Evolutionary conservation across 2,329 filamentous ascomycete species (phyloP), one percentile per base, ranked within the genome.

Genomic region (Neofusicoccum laricinum): DNA sequence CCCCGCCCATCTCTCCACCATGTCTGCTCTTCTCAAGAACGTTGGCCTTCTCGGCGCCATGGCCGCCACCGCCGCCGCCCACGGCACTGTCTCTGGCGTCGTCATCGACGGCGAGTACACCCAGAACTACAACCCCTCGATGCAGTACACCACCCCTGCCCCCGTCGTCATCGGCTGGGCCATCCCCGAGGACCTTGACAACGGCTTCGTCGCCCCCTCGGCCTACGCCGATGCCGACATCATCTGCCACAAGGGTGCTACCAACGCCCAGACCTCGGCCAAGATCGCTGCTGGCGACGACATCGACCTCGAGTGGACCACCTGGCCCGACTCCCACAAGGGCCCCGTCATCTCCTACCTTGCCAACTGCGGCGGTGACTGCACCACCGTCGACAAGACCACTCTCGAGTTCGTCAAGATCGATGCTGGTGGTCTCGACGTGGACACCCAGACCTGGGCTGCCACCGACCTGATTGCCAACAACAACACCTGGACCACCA

Each of bases 291-390:
- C 88, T 14, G 89, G 88, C 66, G 79, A 80, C 67, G 80, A 79
- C 8, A 73, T 90, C 68, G 78, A 84, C 65, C 76, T 90, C 55
- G 81, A 85, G 69, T 90, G 88, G 88, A 85, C 81, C 65, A 78
- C 79, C 15, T 91, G 88, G 88, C 88, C 88, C n/a, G 79, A 83
- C 10, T 83, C 81, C 63, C 85, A 91, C 78, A 81, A 87, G 68
- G 86, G 86, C 2, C 87, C 87, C 8, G 83, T 90, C 69, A 81
- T 90, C 67, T 84, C 84, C 73, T 90, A 89, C 78, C 77, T 89
- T 15, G 88, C 88, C 63, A 81, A 81, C 69, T 87, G 85, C 76
- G 68, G 68, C 12, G 85, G 82, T 21, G 81, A 86, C 73, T 88
- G 85, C 74, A 78, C 82, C 41, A 73, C 74, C 0, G 84, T 82